These are phyloP conservation scores for Rhizoctonia solani DNA, from an alignment of 1,284 basidiomycete species.

Conservation along the genomic window DNA sequence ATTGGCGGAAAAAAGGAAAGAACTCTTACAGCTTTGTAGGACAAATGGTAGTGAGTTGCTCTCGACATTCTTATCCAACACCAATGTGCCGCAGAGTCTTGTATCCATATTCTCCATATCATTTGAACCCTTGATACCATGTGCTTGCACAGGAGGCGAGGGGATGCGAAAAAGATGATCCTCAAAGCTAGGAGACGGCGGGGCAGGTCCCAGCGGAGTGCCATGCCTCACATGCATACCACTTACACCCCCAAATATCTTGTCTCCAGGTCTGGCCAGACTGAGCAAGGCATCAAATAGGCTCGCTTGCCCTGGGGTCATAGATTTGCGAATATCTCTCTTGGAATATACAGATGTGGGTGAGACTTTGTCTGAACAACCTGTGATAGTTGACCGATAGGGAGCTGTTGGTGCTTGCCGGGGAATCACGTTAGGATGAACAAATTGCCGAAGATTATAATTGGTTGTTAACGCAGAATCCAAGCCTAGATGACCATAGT, in stretches of 20 bases:
- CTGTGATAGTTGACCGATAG: background rate
- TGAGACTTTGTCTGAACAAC: background rate
- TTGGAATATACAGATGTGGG: background rate
- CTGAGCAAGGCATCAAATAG: conserved; percentile 16
- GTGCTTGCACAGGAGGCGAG: too few species aligned
- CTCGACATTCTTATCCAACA: background rate
- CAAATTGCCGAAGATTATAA: too few species aligned
- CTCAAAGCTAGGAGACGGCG: too few species aligned
- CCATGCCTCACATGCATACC: too few species aligned
- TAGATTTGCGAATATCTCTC: background rate
- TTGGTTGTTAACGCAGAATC: too few species aligned
- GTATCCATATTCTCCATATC: background rate
- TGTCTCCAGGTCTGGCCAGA: background rate
- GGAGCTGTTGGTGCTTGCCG: too few species aligned
- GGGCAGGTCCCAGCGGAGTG: too few species aligned
- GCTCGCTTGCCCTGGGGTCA: conserved; percentile 28
- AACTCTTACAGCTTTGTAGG: background rate
- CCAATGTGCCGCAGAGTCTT: background rate
- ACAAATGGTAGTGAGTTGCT: conserved; percentile 17
- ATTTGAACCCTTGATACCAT: background rate
- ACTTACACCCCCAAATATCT: too few species aligned
- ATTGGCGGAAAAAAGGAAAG: too few species aligned
- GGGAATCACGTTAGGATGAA: too few species aligned
- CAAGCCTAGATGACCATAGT: too few species aligned
- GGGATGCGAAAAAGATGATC: too few species aligned